phyloP scores from a whole-genome alignment of 768 basidiomycete species.

The Macrocybe gigantea region DNA sequence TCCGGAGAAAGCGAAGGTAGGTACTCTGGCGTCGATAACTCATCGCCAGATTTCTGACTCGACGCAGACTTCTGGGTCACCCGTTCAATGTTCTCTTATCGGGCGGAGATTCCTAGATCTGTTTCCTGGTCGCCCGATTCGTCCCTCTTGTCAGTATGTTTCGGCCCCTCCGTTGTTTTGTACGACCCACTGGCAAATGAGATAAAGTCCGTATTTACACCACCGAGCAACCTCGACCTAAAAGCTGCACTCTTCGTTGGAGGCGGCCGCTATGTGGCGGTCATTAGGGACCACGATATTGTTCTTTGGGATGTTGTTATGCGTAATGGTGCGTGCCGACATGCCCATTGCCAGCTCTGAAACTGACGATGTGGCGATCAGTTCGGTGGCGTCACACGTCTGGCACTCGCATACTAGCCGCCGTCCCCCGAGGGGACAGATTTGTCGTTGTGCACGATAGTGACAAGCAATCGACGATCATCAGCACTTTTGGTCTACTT shows the following conservation, averaged over 20 bases:
- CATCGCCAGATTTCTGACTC: neutral
- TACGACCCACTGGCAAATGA: conserved; percentile 66
- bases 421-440: conserved; percentile 46
- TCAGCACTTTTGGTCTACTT: conserved; percentile 42
- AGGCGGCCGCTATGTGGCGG: conserved; percentile 65
- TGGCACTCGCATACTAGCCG: conserved; percentile 26
- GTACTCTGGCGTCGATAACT: conserved; percentile 9
- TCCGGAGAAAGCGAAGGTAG: conserved; percentile 48
- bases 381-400: conserved; percentile 55
- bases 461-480: conserved; percentile 27
- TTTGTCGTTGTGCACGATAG: conserved; percentile 53
- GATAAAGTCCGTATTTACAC: conserved; percentile 53
- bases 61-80: conserved; percentile 73
- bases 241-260: conserved; percentile 64
- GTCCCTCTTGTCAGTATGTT: conserved; percentile 74
- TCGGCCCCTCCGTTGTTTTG: conserved; percentile 61
- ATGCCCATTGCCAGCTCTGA: neutral
- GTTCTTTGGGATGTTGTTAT: conserved; percentile 70
- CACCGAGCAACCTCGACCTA: conserved; percentile 41
- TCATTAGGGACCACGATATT: conserved; percentile 41
- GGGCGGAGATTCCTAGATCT: conserved; percentile 57
- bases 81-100: conserved; percentile 67
- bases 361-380: conserved; percentile 15
- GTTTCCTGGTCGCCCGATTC: conserved; percentile 81
- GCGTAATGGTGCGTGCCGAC: conserved; percentile 44